Evolutionary conservation across 2,329 filamentous ascomycete species (phyloP), one percentile per base, ranked within the genome.

Genomic region (Clonostachys rhizophaga): DNA sequence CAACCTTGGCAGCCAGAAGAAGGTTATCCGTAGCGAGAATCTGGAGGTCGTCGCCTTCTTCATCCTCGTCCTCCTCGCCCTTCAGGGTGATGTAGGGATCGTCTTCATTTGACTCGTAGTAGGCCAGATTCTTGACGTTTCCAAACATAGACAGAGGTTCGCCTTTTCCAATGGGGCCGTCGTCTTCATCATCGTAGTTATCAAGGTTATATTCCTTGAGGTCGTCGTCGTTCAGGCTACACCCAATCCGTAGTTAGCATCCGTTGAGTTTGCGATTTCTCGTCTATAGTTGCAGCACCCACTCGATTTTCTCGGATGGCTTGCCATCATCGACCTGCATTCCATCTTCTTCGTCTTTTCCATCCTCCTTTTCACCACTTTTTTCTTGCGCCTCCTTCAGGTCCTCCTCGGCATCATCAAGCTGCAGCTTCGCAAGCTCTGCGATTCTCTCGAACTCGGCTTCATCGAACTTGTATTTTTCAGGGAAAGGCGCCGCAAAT

Each of bases 181-280:
- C 81, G 33, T 83, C 84, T 42, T 94, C 88, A 55, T 94, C 87
- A 58, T 99, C 94, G 66, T 99, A 99, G 67, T 96, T 84, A 54
- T 97, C 92, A 47, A 99, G 79, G 62, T 99, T 86, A 69, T 96
- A 99, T 68, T 99, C 91, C 68, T 92, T 94, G 44, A 99, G 77
- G 63, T 96, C 91, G 55, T 95, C 89, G 61, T 96, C 90, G 53
- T 86, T 74, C 36, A 81, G 71, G 47, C 76, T 79, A 49, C 36
- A 44, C 43, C 34, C 8, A 30, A 30, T 30, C 10, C 30, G 14
- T 7, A 17, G 6, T 7, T 8, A 24, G 2, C 35, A 18, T 47
- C 14, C 7, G 13, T n/a, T 11, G 17, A 33, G 14, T 34, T 35
- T 35, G 34, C 30, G 9, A 44, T 17, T n/a, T 34, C 17, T 30